These are phyloP conservation scores for Ceratocystis cubensis DNA, from an alignment of 2,329 filamentous ascomycete genomes.

Conservation along the genomic window DNA sequence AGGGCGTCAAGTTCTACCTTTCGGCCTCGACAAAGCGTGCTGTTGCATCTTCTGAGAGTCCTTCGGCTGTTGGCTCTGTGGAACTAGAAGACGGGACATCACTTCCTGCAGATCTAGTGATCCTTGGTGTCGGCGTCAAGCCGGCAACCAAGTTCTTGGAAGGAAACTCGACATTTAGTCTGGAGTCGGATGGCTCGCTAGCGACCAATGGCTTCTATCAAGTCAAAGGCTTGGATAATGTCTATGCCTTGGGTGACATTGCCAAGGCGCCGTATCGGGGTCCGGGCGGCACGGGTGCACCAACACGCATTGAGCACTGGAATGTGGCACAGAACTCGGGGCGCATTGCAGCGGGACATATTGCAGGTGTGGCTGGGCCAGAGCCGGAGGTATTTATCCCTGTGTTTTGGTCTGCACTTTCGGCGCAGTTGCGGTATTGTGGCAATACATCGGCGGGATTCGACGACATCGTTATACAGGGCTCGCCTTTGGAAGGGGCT, in stretches of 20 bases:
- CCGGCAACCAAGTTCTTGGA: slow-evolving; percentile 76
- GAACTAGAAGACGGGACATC: slow-evolving; percentile 73
- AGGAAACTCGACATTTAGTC: slow-evolving; percentile 53
- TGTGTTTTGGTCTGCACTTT: slow-evolving; percentile 92
- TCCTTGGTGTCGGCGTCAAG: slow-evolving; percentile 78
- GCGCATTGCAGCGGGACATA: slow-evolving; percentile 63
- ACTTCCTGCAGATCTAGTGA: slow-evolving; percentile 76
- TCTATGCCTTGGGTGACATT: slow-evolving; percentile 91
- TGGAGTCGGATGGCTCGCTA: slow-evolving; percentile 78
- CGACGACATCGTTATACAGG: slow-evolving; percentile 73
- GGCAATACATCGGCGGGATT: slow-evolving; percentile 71
- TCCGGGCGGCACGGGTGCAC: slow-evolving; percentile 62
- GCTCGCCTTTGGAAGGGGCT: slow-evolving; percentile 61
- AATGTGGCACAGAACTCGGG: slow-evolving; percentile 93
- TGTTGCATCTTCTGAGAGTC: slow-evolving; percentile 52
- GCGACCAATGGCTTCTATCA: slow-evolving; percentile 68
- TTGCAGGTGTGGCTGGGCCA: slow-evolving; percentile 55
- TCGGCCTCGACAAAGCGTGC: slow-evolving; percentile 63
- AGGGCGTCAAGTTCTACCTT: slow-evolving; percentile 81
- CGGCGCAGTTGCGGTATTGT: slow-evolving; percentile 82
- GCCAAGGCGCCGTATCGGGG: slow-evolving; percentile 90
- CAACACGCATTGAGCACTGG: slow-evolving; percentile 90
- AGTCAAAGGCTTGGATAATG: slow-evolving; percentile 62
- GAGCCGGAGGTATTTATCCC: slow-evolving; percentile 56
- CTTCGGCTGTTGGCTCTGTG: slow-evolving; percentile 65